These are phyloP conservation scores for Manihot esculenta DNA, from an alignment of 441 rosid genomes.

Conservation along the genomic window DNA sequence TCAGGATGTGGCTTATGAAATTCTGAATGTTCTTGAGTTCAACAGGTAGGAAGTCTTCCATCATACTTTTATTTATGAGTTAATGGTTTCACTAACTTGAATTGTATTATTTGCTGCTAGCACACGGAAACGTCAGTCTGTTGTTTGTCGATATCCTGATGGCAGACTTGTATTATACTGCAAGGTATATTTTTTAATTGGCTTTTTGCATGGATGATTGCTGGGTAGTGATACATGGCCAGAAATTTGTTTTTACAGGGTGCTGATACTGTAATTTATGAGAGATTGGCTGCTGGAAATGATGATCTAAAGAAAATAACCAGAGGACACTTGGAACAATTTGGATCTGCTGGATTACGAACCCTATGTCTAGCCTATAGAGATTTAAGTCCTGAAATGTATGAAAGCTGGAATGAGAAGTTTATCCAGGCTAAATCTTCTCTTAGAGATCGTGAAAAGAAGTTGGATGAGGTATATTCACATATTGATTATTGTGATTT, in stretches of 20 bases:
- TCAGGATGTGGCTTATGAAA: slow-evolving; percentile 84
- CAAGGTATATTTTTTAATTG: slow-evolving; percentile 70
- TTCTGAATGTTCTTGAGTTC: slow-evolving; percentile 96
- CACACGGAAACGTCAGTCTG: slow-evolving; percentile 98
- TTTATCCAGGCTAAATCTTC: slow-evolving; percentile 97
- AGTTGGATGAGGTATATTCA: slow-evolving; percentile 84
- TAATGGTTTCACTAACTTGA: slow-evolving; percentile 29
- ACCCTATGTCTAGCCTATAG: slow-evolving; percentile 97
- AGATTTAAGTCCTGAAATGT: slow-evolving; percentile 71
- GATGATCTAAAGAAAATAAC: slow-evolving; percentile 63
- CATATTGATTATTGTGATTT: neutral
- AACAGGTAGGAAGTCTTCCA: slow-evolving; percentile 62
- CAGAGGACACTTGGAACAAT: slow-evolving; percentile 75
- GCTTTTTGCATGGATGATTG: slow-evolving; percentile 17
- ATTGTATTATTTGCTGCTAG: slow-evolving; percentile 40
- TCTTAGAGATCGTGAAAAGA: slow-evolving; percentile 96
- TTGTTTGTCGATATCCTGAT: slow-evolving; percentile 90
- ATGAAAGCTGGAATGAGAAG: slow-evolving; percentile 98
- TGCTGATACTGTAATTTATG: slow-evolving; percentile 78
- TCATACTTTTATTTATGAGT: slow-evolving; percentile 21
- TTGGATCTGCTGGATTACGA: slow-evolving; percentile 97
- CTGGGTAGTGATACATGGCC: slow-evolving; percentile 33
- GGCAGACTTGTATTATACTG: slow-evolving; percentile 95
- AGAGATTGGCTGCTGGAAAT: slow-evolving; percentile 73
- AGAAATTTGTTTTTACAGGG: slow-evolving; percentile 58